These are phyloP conservation scores for Cladosporium velox DNA, from an alignment of 2,329 filamentous ascomycete genomes.

Conservation along the genomic window DNA sequence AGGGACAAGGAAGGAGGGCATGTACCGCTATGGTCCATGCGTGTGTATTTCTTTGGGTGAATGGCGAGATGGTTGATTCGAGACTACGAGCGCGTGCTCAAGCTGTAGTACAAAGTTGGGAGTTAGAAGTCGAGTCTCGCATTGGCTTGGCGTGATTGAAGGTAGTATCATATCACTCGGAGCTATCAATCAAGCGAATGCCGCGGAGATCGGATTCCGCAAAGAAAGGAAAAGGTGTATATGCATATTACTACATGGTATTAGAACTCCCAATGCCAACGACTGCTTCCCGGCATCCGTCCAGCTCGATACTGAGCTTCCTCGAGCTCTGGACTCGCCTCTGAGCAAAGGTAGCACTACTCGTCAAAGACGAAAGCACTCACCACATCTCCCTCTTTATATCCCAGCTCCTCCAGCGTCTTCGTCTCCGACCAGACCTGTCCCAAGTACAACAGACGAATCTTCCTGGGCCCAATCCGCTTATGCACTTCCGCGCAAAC, in stretches of 20 bases:
- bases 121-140: neutral
- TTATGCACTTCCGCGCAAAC: slow-evolving; percentile 65
- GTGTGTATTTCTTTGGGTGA: neutral
- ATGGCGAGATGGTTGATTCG: neutral
- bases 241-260: slow-evolving; percentile 8
- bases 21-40: slow-evolving; percentile 24
- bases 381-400: slow-evolving; percentile 72
- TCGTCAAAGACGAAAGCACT: slow-evolving; percentile 68
- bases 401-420: slow-evolving; percentile 69
- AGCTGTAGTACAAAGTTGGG: neutral
- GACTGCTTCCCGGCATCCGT: neutral
- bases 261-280: neutral
- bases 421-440: slow-evolving; percentile 71
- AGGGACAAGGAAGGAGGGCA: slow-evolving; percentile 43
- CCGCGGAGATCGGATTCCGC: neutral
- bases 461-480: slow-evolving; percentile 60
- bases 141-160: neutral
- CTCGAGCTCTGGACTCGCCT: slow-evolving; percentile 11
- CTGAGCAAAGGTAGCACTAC: neutral
- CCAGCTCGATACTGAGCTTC: slow-evolving; percentile 5
- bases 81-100: neutral
- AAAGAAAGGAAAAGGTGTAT: neutral
- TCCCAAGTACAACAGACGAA: slow-evolving; percentile 79
- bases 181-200: neutral
- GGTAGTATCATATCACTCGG: neutral